Evolutionary conservation across 1,284 basidiomycete genomes (phyloP), one percentile per base, ranked within the genome.

Genomic region (Ceratobasidium sp.): DNA sequence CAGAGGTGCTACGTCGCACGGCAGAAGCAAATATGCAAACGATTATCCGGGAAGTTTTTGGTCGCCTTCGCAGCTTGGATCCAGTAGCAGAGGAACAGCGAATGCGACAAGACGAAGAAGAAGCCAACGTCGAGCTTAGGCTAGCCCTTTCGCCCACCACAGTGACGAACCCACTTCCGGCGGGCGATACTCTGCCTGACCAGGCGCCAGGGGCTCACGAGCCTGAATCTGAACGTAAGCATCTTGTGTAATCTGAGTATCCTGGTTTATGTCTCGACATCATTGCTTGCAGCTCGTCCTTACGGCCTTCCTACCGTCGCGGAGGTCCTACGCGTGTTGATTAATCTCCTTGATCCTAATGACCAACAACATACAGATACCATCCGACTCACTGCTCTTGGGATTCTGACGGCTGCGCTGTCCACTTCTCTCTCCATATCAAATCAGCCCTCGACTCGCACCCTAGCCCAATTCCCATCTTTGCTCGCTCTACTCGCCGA

Each of bases 311-410:
- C 97, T 0, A 97, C 98, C 1, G 92, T 98, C 68, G 86, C 96
- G 32, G 98, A 99, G 83, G 90, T 99, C 2, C 87, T 99, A 51
- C 92, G 97, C 1, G 98, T 99, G 37, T 89, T 99, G 65, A 92
- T 98, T 81, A 97, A 97, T 79, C 93, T 99, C 29, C 88, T 99
- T 34, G 96, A 99, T 83, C 98, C 98, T 19, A 93, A 91, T 80
- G 96, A 98, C 81, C 92, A 95, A 79, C 91, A 97, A 74, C 97
- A 99, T 83, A 99, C 98, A 4, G 97, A 99, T 83, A 95, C 97
- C 2, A 99, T 98, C 80, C 92, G 98, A 6, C 87, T 98, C 13
- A 93, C 95, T 62, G 94, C 96, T 0, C 88, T 99, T 44, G 90
- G 92, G 0, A 93, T 98, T 73, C 88, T 99, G 67, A 96, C 96